phyloP scores from a whole-genome alignment of 2,329 filamentous ascomycete species.

The Exophiala aquamarina region DNA sequence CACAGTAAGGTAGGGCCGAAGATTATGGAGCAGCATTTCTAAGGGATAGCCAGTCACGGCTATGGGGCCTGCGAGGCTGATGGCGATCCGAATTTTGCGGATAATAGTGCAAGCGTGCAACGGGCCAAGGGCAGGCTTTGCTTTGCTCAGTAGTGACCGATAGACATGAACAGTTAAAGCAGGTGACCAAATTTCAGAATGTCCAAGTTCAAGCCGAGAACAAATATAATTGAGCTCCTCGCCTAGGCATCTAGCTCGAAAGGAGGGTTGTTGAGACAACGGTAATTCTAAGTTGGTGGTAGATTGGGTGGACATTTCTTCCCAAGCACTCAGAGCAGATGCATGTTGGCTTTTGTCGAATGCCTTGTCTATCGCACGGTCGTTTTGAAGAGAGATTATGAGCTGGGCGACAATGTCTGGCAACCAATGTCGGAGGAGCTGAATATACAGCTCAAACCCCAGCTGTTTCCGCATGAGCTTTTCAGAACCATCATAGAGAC shows the following conservation, averaged over 20 bases:
- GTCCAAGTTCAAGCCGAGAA: slow-evolving; percentile 65
- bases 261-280: slow-evolving; percentile 81
- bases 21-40: slow-evolving; percentile 83
- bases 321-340: slow-evolving; percentile 43
- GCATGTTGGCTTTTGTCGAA: slow-evolving; percentile 57
- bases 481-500: slow-evolving; percentile 58
- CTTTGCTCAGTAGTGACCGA: slow-evolving; percentile 74
- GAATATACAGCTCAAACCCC: slow-evolving; percentile 64
- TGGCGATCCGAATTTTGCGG: slow-evolving; percentile 77
- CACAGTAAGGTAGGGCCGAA: slow-evolving; percentile 76
- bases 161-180: slow-evolving; percentile 71
- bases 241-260: slow-evolving; percentile 73
- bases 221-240: slow-evolving; percentile 78
- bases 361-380: slow-evolving; percentile 69
- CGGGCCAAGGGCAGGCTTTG: slow-evolving; percentile 80
- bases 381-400: slow-evolving; percentile 74
- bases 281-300: slow-evolving; percentile 67
- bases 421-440: slow-evolving; percentile 68
- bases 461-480: slow-evolving; percentile 67
- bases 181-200: slow-evolving; percentile 70
- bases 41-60: slow-evolving; percentile 79
- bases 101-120: slow-evolving; percentile 84
- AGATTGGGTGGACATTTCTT: slow-evolving; percentile 67
- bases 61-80: slow-evolving; percentile 72
- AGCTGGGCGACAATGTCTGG: slow-evolving; percentile 74